Evolutionary conservation across 2,329 filamentous ascomycete genomes (phyloP).

Genomic region (Monilinia fructigena): DNA sequence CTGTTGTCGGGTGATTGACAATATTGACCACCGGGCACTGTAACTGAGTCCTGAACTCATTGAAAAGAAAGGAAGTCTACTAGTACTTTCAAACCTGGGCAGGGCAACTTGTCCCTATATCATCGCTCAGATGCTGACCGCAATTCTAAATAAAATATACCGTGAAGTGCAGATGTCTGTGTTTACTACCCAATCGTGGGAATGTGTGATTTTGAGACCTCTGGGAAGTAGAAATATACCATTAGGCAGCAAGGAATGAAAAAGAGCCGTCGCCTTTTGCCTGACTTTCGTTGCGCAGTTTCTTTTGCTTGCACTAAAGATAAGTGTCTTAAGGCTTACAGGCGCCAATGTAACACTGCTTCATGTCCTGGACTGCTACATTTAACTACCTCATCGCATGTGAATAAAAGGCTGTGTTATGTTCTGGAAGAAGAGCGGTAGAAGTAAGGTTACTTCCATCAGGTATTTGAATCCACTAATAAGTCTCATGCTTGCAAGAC

Average conservation of each 20-base stretch:
- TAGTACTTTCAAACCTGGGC: constrained; percentile 5
- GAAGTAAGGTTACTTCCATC: not conserved
- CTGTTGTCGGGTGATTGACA: not conserved
- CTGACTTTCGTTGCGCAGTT: not conserved
- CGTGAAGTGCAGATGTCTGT: not conserved
- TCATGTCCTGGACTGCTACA: not conserved
- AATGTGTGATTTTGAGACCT: not conserved
- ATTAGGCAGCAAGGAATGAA: constrained; percentile 17
- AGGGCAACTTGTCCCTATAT: constrained; percentile 24
- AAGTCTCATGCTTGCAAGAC: constrained; percentile 9
- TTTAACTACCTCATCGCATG: not conserved
- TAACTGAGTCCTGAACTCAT: not conserved
- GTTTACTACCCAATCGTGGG: not conserved
- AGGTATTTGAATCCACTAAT: constrained; percentile 1
- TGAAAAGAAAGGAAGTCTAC: constrained; percentile 14
- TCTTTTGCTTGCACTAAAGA: not conserved
- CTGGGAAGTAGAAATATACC: not conserved
- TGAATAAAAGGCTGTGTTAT: constrained; percentile 4
- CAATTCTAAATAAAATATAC: not conserved
- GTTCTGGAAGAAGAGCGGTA: not conserved
- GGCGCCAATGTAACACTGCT: constrained; percentile 15
- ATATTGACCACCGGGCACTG: not conserved
- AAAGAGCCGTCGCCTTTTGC: constrained; percentile 13
- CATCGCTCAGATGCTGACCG: constrained; percentile 14
- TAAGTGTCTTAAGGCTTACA: constrained; percentile 9